Percentiles rank a stretch among this genome's conserved stretches.
These are phyloP conservation scores for Pichia deserticola DNA, from an alignment of 805 yeast genomes.

Conservation along the genomic window DNA sequence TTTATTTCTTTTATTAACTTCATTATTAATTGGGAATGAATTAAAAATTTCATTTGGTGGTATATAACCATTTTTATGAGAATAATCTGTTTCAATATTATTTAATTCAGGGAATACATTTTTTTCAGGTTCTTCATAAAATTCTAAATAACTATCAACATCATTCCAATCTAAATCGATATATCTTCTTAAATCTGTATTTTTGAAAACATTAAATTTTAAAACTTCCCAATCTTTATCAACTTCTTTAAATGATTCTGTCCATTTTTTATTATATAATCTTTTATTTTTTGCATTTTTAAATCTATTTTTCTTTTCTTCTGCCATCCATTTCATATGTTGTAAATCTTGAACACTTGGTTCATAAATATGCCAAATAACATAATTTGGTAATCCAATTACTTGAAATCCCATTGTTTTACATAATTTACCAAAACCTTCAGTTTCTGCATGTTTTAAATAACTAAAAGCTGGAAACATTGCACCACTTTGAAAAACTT, in stretches of 20 bases:
- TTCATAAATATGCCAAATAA: slow-evolving; percentile 94
- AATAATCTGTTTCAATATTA: slow-evolving; percentile 10
- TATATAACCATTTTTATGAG: slow-evolving; percentile 13
- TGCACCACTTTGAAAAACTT: slow-evolving; percentile 79
- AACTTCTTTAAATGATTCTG: slow-evolving; percentile 73
- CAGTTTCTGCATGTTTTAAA: slow-evolving; percentile 95
- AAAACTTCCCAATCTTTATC: slow-evolving; percentile 65
- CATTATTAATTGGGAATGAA: slow-evolving; percentile 26
- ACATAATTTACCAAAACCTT: slow-evolving; percentile 89
- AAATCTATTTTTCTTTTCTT: slow-evolving; percentile 60
- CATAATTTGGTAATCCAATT: slow-evolving; percentile 88
- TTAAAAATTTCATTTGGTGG: slow-evolving; percentile 19
- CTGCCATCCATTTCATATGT: slow-evolving; percentile 81
- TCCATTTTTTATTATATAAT: slow-evolving; percentile 70
- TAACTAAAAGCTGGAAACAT: slow-evolving; percentile 96
- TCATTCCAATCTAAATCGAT: slow-evolving; percentile 67
- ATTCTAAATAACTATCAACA: slow-evolving; percentile 37
- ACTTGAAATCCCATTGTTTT: slow-evolving; percentile 83
- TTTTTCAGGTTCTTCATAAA: slow-evolving; percentile 14
- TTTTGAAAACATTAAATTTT: slow-evolving; percentile 63
- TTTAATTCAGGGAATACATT: slow-evolving; percentile 8
- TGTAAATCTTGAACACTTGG: slow-evolving; percentile 87
- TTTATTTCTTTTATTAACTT: slow-evolving; percentile 20
- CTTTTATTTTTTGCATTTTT: slow-evolving; percentile 58
- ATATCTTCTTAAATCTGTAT: slow-evolving; percentile 53